Conservation (phyloP, 2,329 filamentous ascomycete species). For the Purpureocillium lavendulum region DNA sequence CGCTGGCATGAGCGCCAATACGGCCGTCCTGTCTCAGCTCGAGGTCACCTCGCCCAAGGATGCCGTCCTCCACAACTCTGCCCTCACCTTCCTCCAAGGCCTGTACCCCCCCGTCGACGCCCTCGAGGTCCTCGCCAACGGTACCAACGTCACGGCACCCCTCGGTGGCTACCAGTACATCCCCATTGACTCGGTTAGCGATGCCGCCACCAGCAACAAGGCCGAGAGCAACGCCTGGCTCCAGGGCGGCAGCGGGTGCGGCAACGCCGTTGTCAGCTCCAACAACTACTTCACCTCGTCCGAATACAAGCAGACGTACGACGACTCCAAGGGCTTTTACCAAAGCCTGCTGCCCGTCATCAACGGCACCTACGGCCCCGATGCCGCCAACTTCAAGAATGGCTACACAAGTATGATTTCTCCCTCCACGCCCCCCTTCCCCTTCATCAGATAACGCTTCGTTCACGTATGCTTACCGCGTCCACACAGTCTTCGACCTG, state of each 20-base stretch:
- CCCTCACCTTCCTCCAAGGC: slow-evolving; percentile 72
- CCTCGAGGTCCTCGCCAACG: slow-evolving; percentile 61
- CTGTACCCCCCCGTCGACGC: slow-evolving; percentile 70
- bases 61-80: slow-evolving; percentile 72
- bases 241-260: slow-evolving; percentile 49
- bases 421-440: not conserved
- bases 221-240: slow-evolving; percentile 50
- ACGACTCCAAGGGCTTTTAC: slow-evolving; percentile 53
- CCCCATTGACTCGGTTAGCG: slow-evolving; percentile 55
- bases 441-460: slow-evolving; percentile 3
- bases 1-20: slow-evolving; percentile 53
- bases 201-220: slow-evolving; percentile 44
- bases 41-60: slow-evolving; percentile 65
- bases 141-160: slow-evolving; percentile 55
- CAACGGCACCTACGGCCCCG: slow-evolving; percentile 39
- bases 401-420: slow-evolving; percentile 48
- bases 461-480: not conserved
- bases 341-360: slow-evolving; percentile 43
- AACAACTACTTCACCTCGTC: slow-evolving; percentile 43
- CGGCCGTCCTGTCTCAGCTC: slow-evolving; percentile 64
- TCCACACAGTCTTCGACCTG: slow-evolving; percentile 43
- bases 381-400: slow-evolving; percentile 46
- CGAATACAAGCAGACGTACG: slow-evolving; percentile 34
- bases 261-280: slow-evolving; percentile 44
- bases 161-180: slow-evolving; percentile 79